Conservation (phyloP, 75 land plant genomes). For the Pinus taeda region DNA sequence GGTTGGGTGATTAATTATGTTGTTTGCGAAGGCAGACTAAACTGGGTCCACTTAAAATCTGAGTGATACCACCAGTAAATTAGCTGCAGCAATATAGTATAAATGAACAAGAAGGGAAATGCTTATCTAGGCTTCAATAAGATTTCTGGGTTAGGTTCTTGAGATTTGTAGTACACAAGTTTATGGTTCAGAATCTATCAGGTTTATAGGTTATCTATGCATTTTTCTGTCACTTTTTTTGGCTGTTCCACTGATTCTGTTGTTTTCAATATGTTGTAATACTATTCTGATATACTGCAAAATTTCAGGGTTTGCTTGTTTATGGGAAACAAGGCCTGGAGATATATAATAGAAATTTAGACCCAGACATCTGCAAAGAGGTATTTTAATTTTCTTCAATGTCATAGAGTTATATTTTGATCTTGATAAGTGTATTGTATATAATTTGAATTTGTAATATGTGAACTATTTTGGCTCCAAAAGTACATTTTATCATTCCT, state of each 20-base stretch:
- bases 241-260: background rate
- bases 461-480: too few relatives aligned
- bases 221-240: background rate
- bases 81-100: background rate
- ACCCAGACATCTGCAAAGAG: constrained; percentile 69
- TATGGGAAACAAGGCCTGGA: constrained; percentile 82
- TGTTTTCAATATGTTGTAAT: background rate
- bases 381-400: constrained; percentile 27
- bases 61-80: background rate
- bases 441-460: too few relatives aligned
- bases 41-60: background rate
- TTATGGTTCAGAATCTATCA: too few relatives aligned
- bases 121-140: background rate
- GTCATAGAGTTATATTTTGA: background rate
- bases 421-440: background rate
- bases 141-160: background rate
- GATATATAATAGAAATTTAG: constrained; percentile 56
- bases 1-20: background rate
- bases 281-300: background rate
- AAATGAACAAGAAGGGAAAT: background rate
- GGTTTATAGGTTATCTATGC: too few relatives aligned
- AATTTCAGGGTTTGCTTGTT: constrained; percentile 87
- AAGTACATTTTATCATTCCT: too few relatives aligned
- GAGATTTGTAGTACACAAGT: too few relatives aligned
- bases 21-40: background rate